These are phyloP conservation scores for Clitopilus passeckerianus DNA, from an alignment of 768 basidiomycete species.

Conservation along the genomic window DNA sequence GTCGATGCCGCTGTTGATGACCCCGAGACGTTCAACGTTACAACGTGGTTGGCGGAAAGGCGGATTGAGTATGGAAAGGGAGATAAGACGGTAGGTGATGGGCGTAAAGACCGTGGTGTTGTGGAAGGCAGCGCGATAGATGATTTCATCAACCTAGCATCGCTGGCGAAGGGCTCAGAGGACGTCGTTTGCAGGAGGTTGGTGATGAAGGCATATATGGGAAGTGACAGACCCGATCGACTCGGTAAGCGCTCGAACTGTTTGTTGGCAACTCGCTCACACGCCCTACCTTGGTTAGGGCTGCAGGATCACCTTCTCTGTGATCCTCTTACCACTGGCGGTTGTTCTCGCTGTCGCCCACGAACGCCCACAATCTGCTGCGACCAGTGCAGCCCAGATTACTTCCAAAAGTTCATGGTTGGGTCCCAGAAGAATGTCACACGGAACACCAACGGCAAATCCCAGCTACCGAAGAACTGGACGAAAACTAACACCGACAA, in stretches of 20 bases:
- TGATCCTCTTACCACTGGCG: not conserved
- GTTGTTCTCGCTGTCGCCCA: conserved; percentile 5
- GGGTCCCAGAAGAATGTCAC: not conserved
- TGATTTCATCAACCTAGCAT: conserved; percentile 2
- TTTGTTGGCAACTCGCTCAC: not conserved
- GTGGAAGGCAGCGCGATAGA: conserved; percentile 4
- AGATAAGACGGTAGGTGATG: not conserved
- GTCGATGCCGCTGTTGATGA: too few species aligned
- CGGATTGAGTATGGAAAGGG: not conserved
- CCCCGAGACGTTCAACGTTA: too few species aligned
- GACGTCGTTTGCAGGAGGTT: not conserved
- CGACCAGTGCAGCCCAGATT: conserved; percentile 5
- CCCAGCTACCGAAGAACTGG: not conserved
- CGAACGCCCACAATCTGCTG: conserved; percentile 1
- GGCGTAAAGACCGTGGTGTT: not conserved
- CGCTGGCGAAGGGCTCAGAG: not conserved
- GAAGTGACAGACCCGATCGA: not conserved
- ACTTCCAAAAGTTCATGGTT: conserved; percentile 4
- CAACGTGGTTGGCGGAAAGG: not conserved
- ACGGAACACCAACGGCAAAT: not conserved
- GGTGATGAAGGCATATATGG: not conserved
- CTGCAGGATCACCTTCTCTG: conserved; percentile 3
- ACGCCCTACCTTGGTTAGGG: not conserved
- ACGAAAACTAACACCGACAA: not conserved
- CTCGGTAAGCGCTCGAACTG: not conserved